A percentile compares a stretch with the other conserved stretches of the same genome.
Conservation (phyloP, 306 rosid species). For the Bauhinia variegata region DNA sequence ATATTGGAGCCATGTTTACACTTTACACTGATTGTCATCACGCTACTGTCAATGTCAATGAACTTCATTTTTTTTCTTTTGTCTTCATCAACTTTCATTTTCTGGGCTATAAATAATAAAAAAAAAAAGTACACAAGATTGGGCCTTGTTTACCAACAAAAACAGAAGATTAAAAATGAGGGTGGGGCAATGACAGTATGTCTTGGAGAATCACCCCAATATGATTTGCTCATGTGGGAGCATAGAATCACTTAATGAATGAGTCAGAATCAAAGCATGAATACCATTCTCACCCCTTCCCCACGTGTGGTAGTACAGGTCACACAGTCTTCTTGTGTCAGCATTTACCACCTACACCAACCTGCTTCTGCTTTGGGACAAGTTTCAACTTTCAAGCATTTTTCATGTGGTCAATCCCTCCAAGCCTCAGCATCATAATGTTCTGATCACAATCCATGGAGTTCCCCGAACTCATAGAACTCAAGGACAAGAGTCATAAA, state of each 20-base stretch:
- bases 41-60: too few relatives aligned
- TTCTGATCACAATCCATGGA: background rate
- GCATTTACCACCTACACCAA: background rate
- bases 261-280: constrained; percentile 14
- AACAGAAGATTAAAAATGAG: background rate
- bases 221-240: constrained; percentile 19
- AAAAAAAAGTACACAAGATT: too few relatives aligned
- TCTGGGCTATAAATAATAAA: too few relatives aligned
- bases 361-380: constrained; percentile 6
- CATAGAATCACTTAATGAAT: constrained; percentile 13
- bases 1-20: too few relatives aligned
- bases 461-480: background rate
- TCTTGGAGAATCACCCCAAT: constrained; percentile 11
- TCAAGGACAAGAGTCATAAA: constrained; percentile 23
- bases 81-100: too few relatives aligned
- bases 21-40: too few relatives aligned
- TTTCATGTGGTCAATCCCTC: background rate
- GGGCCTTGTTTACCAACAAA: too few relatives aligned
- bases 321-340: constrained; percentile 2
- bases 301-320: constrained; percentile 26
- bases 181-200: background rate
- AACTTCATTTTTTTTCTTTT: too few relatives aligned
- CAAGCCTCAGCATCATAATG: background rate
- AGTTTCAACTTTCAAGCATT: constrained; percentile 16
- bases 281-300: background rate